Conservation (phyloP, 2,329 filamentous ascomycete genomes). For the Xylariaceae sp. region DNA sequence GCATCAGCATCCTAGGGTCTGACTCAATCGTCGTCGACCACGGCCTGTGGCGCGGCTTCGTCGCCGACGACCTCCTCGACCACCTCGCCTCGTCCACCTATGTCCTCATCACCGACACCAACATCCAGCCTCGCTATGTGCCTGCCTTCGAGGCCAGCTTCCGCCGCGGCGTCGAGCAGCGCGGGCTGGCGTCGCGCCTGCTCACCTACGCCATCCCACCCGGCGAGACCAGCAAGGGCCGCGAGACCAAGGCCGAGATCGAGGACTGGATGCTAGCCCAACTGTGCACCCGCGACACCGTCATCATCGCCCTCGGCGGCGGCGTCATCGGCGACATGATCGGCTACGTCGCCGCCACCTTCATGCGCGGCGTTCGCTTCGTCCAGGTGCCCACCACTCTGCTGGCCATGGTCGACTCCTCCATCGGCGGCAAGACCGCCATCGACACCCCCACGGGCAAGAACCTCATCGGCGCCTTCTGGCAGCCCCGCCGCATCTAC, state of each 20-base stretch:
- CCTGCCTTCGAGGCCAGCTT: conserved; percentile 70
- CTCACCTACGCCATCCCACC: conserved; percentile 84
- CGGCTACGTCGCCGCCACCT: conserved; percentile 94
- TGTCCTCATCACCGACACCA: conserved; percentile 94
- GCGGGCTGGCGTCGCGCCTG: conserved; percentile 58
- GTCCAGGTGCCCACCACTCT: conserved; percentile 95
- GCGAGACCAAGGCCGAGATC: conserved; percentile 89
- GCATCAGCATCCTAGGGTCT: conserved; percentile 79
- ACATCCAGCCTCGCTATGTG: conserved; percentile 76
- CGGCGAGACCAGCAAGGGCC: conserved; percentile 88
- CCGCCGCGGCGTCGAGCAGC: conserved; percentile 38
- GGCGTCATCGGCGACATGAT: conserved; percentile 98
- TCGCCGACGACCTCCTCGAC: conserved; percentile 74
- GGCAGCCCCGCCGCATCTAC: conserved; percentile 92
- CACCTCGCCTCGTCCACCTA: conserved; percentile 85
- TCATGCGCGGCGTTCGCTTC: conserved; percentile 95
- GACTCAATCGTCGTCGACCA: conserved; percentile 91
- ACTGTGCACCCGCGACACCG: conserved; percentile 89
- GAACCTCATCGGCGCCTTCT: conserved; percentile 93
- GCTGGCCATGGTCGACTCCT: conserved; percentile 96
- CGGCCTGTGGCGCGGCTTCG: conserved; percentile 79
- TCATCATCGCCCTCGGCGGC: conserved; percentile 90
- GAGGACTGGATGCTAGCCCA: conserved; percentile 96
- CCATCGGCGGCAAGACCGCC: conserved; percentile 96
- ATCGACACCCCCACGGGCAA: conserved; percentile 96